Conservation (phyloP, 257 asterid species). For the Solanum medicagineum region DNA sequence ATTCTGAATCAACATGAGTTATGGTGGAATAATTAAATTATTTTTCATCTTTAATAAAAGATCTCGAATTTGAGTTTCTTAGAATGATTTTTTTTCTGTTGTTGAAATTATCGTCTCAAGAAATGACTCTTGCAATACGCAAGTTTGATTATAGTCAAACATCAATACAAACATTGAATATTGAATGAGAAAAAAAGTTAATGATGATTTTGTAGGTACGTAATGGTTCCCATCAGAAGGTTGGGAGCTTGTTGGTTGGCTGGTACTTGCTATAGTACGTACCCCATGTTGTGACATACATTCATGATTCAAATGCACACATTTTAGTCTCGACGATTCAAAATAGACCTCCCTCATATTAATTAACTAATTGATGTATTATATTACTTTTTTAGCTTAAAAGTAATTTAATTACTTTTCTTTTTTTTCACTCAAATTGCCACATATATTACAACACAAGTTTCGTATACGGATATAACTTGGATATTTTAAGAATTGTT, state of each 20-base stretch:
- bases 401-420: background rate
- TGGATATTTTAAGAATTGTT: too few species aligned
- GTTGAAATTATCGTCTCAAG: background rate
- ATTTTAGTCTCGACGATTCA: background rate
- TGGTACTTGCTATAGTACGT: background rate
- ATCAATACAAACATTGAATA: background rate
- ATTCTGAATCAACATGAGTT: background rate
- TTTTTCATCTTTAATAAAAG: too few species aligned
- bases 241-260: conserved; percentile 8
- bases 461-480: background rate
- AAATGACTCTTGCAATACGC: background rate
- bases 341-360: background rate
- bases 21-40: background rate
- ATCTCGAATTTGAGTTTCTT: too few species aligned
- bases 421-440: background rate
- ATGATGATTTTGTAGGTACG: background rate
- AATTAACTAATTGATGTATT: background rate
- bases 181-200: background rate
- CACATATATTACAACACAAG: background rate
- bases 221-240: background rate
- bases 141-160: background rate
- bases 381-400: background rate
- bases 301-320: background rate
- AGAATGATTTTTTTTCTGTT: too few species aligned
- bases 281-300: background rate